Conservation (phyloP, 2,329 filamentous ascomycete genomes). For the Rasamsonia emersonii region DNA sequence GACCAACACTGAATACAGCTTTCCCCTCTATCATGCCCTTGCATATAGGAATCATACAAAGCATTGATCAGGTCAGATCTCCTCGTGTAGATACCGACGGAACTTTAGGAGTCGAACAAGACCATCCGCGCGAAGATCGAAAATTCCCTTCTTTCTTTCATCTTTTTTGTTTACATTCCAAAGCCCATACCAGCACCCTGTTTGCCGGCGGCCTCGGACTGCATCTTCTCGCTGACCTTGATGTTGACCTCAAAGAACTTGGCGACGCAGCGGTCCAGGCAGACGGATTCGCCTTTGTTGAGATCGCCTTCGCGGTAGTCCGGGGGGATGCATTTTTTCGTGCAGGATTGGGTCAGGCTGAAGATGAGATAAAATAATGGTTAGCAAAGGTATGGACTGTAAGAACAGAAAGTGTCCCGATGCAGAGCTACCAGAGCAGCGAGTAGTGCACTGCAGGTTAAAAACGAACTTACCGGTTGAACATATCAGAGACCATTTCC, state of each 20-base stretch:
- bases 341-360: conserved; percentile 80
- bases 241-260: conserved; percentile 99
- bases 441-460: conserved; percentile 4
- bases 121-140: conserved; percentile 1
- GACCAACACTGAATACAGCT: no score
- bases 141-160: conserved; percentile 10
- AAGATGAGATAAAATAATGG: conserved; percentile 1
- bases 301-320: conserved; percentile 94
- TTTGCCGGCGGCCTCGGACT: conserved; percentile 67
- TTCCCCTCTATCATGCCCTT: no score
- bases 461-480: conserved; percentile 78
- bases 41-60: no score
- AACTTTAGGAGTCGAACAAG: no score
- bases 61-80: no score
- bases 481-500: conserved; percentile 96
- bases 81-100: no score
- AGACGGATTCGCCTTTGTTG: conserved; percentile 98
- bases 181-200: conserved; percentile 49
- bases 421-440: no score
- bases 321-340: conserved; percentile 83
- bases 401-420: no score
- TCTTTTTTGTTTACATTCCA: conserved; percentile 35
- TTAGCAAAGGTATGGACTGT: conserved; percentile 2
- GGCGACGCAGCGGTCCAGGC: conserved; percentile 90
- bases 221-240: conserved; percentile 96